Base-by-base conservation (phyloP, 1,139 yeast genomes). In the Sugiyamaella sp. region DNA sequence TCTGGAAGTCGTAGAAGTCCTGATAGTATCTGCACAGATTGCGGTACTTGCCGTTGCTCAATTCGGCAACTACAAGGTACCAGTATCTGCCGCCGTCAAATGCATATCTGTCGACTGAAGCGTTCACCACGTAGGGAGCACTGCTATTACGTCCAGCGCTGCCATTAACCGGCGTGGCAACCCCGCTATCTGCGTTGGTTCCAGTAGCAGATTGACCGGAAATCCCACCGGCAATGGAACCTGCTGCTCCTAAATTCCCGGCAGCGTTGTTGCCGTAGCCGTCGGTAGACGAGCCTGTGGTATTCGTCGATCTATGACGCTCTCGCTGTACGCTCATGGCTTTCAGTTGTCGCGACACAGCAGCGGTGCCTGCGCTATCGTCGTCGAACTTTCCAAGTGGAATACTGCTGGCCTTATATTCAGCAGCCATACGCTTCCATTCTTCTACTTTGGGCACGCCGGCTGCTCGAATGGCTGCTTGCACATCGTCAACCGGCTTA, bases 1-100 rank as follows among this genome's bases (percentile, higher is more conserved):
- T 93, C 69, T 95, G 99, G 66, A 91, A 81, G 71, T 93, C 97
- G 70, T 91, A 93, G 69, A 95, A 95, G 72, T 95, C 99, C 69
- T 93, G 97, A 71, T 95, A 95, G 71, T 81, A 91, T 60, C 99
- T 80, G 71, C 95, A 90, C 60, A 95, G 75, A 57, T 84, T 81
- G 57, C 97, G 79, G 37, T 74, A 72, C 54, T 79, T 77, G 8
- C 95, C 95, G 66, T 85, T 84, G 35, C 85, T 80, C 60, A 90
- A 73, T 55, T 80, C 79, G 38, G 89, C 90, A 38, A 80, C 77
- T 2, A 93, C 82, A 56, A 89, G 78, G 70, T 88, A 93, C 87
- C 96, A 95, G 71, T 89, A 93, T 59, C 96, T 80, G 14, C 95
- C 96, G 57, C 87, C 89, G 58, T 89, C 93, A 59, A 86, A 80